phyloP scores from a whole-genome alignment of 805 yeast genomes.

The Yamadazyma endophytica region DNA sequence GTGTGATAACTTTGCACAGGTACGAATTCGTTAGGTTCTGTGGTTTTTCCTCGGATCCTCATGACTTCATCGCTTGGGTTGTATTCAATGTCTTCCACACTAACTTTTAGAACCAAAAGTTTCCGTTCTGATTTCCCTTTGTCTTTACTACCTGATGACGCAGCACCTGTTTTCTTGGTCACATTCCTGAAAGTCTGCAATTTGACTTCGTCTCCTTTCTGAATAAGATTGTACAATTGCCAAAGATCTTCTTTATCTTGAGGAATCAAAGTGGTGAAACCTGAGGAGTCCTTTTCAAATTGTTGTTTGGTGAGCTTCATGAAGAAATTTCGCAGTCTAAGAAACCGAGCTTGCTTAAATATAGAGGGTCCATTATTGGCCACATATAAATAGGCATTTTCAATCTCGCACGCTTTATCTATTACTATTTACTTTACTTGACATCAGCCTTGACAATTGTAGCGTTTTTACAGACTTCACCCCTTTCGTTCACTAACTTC shows the following conservation, averaged over 20 bases:
- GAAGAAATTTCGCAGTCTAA: neutral
- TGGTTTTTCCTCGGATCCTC: constrained; percentile 76
- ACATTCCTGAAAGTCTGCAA: constrained; percentile 68
- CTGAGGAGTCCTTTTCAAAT: constrained; percentile 15
- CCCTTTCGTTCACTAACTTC: constrained; percentile 74
- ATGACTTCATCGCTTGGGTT: constrained; percentile 72
- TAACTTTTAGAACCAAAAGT: constrained; percentile 44
- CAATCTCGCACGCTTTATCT: neutral
- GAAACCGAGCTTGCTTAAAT: neutral
- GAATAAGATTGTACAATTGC: constrained; percentile 77
- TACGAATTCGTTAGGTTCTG: constrained; percentile 65
- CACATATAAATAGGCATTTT: neutral
- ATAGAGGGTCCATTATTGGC: neutral
- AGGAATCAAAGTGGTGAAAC: constrained; percentile 51
- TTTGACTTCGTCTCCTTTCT: constrained; percentile 69
- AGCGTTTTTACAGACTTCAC: constrained; percentile 71
- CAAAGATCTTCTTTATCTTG: constrained; percentile 92
- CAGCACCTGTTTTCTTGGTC: constrained; percentile 28
- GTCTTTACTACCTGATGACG: constrained; percentile 23
- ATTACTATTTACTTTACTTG: constrained; percentile 11
- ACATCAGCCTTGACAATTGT: constrained; percentile 76
- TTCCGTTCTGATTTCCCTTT: constrained; percentile 56
- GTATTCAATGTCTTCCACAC: constrained; percentile 70
- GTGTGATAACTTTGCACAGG: constrained; percentile 87
- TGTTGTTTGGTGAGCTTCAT: constrained; percentile 53